Evolutionary conservation across 106 monocot genomes (phyloP).

Genomic region (Acorus calamus): DNA sequence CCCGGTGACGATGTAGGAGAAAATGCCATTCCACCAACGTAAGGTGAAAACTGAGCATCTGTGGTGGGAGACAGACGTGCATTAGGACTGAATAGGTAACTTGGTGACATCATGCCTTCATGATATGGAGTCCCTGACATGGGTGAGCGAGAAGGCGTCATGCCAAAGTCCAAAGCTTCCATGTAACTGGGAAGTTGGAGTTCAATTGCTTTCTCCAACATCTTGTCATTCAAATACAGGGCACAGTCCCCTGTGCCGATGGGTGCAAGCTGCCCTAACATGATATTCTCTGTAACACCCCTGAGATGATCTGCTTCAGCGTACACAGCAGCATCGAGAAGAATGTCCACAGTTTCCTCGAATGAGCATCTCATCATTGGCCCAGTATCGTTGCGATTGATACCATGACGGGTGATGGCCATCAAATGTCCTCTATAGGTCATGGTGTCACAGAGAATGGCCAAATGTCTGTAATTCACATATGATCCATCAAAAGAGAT

Average conservation of each 20-base stretch:
- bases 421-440: slow-evolving; percentile 97
- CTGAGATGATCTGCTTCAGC: slow-evolving; percentile 84
- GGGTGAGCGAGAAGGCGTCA: slow-evolving; percentile 83
- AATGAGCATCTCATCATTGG: slow-evolving; percentile 98
- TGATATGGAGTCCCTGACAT: slow-evolving; percentile 84
- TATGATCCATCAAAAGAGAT: slow-evolving; percentile 99
- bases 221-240: slow-evolving; percentile 85
- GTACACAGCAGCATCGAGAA: slow-evolving; percentile 92
- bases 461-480: slow-evolving; percentile 94
- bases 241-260: slow-evolving; percentile 83
- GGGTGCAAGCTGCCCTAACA: slow-evolving; percentile 96
- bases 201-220: slow-evolving; percentile 95
- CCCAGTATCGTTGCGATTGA: slow-evolving; percentile 93
- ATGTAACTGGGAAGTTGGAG: slow-evolving; percentile 94
- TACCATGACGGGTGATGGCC: slow-evolving; percentile 95
- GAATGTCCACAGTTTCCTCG: slow-evolving; percentile 97
- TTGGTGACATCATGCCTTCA: slow-evolving; percentile 98
- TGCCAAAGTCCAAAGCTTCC: slow-evolving; percentile 91
- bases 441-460: slow-evolving; percentile 96
- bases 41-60: slow-evolving; percentile 98
- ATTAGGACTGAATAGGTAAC: slow-evolving; percentile 82
- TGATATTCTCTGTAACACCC: slow-evolving; percentile 96
- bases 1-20: slow-evolving; percentile 85
- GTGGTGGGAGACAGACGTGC: slow-evolving; percentile 73
- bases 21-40: slow-evolving; percentile 92